A percentile compares a stretch with the other conserved stretches of the same genome.
These are phyloP conservation scores for Populus simonii DNA, from an alignment of 345 rosid species.

Conservation along the genomic window DNA sequence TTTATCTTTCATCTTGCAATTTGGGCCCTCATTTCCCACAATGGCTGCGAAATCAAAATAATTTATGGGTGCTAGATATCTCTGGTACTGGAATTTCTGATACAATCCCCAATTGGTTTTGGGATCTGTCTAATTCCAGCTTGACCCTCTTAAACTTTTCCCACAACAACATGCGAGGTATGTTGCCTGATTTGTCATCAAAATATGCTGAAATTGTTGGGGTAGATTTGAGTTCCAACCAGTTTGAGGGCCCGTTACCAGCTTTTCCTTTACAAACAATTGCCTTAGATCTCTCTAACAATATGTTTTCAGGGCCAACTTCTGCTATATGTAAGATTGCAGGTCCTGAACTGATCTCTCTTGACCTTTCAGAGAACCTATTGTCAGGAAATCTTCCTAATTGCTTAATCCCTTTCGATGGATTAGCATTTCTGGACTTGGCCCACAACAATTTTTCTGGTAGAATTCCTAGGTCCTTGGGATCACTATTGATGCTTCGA, in stretches of 20 bases:
- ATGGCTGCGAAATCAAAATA: neutral
- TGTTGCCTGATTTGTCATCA: conserved; percentile 12
- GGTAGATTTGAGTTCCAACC: conserved; percentile 23
- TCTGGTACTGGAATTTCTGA: conserved; percentile 24
- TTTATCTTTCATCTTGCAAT: neutral
- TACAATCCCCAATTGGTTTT: conserved; percentile 22
- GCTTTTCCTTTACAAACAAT: neutral
- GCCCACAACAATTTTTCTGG: conserved; percentile 22
- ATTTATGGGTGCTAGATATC: conserved; percentile 9
- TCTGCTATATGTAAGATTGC: conserved; percentile 5
- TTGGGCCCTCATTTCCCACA: conserved; percentile 6
- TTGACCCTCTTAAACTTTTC: conserved; percentile 14
- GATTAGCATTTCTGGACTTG: conserved; percentile 6
- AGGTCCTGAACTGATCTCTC: neutral
- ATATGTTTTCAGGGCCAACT: conserved; percentile 16
- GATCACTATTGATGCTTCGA: neutral
- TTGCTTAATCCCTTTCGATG: neutral
- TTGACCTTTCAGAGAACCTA: conserved; percentile 11
- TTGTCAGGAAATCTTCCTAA: conserved; percentile 14
- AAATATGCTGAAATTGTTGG: neutral
- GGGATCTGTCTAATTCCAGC: conserved; percentile 4
- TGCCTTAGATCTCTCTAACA: conserved; percentile 17
- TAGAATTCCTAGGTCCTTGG: conserved; percentile 15
- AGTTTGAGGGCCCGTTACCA: conserved; percentile 22
- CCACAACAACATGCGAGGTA: conserved; percentile 27